These are phyloP conservation scores for Pochonia chlamydosporia DNA, from an alignment of 2,329 filamentous ascomycete genomes.

Conservation along the genomic window DNA sequence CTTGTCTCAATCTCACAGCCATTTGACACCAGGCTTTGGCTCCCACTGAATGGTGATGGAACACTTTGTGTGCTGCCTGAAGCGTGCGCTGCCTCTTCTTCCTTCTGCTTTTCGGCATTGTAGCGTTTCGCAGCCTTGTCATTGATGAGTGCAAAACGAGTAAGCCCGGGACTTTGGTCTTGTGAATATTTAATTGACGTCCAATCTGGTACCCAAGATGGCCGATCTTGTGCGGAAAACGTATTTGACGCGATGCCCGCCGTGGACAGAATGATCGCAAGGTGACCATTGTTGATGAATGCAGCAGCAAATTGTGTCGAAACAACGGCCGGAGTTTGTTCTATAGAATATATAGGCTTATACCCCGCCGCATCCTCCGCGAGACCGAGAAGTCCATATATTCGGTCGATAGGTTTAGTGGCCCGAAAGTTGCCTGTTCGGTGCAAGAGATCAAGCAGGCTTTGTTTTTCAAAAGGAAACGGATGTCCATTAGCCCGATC, in stretches of 20 bases:
- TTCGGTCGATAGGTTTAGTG: slow-evolving; percentile 3
- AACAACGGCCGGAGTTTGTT: slow-evolving; percentile 5
- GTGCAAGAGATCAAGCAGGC: slow-evolving; percentile 5
- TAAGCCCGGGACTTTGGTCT: neutral
- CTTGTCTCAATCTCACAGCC: neutral
- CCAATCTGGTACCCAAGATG: slow-evolving; percentile 11
- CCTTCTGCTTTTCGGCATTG: neutral
- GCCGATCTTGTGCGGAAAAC: neutral
- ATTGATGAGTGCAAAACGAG: slow-evolving; percentile 1
- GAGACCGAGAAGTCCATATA: slow-evolving; percentile 8
- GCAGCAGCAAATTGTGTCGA: slow-evolving; percentile 6
- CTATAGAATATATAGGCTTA: slow-evolving; percentile 7
- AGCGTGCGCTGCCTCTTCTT: neutral
- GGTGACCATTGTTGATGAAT: slow-evolving; percentile 5
- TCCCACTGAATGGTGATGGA: neutral
- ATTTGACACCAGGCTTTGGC: neutral
- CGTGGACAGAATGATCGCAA: slow-evolving; percentile 4
- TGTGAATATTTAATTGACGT: slow-evolving; percentile 5
- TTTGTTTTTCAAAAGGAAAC: slow-evolving; percentile 4
- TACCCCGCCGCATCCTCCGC: slow-evolving; percentile 7
- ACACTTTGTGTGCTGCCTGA: neutral
- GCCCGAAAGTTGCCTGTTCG: slow-evolving; percentile 7
- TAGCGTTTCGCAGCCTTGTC: neutral
- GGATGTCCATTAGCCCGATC: slow-evolving; percentile 6
- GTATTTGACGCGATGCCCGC: slow-evolving; percentile 5